Evolutionary conservation across 306 rosid genomes (phyloP).

Genomic region (Rosa multiflora): DNA sequence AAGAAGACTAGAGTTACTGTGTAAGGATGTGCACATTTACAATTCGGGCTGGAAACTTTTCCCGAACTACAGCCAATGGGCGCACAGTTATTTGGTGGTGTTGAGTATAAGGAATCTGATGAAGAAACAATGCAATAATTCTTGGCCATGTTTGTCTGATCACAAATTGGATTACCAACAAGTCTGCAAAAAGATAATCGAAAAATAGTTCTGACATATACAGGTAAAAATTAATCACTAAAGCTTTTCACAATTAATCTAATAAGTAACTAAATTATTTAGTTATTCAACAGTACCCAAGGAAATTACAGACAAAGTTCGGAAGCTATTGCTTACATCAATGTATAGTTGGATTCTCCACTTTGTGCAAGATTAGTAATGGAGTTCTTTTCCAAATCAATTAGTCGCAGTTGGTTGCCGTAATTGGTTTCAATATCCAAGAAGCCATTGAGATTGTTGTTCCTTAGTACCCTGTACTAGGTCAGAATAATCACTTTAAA

Average conservation of each 20-base stretch:
- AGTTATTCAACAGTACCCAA: not conserved
- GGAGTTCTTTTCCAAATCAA: conserved; percentile 29
- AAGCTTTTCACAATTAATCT: not conserved
- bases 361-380: conserved; percentile 1
- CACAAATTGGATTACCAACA: conserved; percentile 49
- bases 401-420: conserved; percentile 19
- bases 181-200: conserved; percentile 43
- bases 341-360: not conserved
- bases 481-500: not conserved
- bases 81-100: conserved; percentile 31
- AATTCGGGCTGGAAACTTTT: conserved; percentile 52
- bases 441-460: conserved; percentile 30
- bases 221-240: not conserved
- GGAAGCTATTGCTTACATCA: conserved; percentile 28
- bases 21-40: conserved; percentile 69
- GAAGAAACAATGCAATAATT: conserved; percentile 39
- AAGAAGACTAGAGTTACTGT: conserved; percentile 52
- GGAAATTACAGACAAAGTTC: not conserved
- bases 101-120: conserved; percentile 23
- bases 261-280: too few relatives aligned
- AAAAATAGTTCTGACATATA: not conserved
- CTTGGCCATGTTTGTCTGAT: not conserved
- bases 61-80: conserved; percentile 31
- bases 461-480: conserved; percentile 28
- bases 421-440: conserved; percentile 19